A percentile compares a stretch with the other conserved stretches of the same genome.
Evolutionary conservation across 805 yeast species (phyloP).

Genomic region (Yamadazyma ubonensis): DNA sequence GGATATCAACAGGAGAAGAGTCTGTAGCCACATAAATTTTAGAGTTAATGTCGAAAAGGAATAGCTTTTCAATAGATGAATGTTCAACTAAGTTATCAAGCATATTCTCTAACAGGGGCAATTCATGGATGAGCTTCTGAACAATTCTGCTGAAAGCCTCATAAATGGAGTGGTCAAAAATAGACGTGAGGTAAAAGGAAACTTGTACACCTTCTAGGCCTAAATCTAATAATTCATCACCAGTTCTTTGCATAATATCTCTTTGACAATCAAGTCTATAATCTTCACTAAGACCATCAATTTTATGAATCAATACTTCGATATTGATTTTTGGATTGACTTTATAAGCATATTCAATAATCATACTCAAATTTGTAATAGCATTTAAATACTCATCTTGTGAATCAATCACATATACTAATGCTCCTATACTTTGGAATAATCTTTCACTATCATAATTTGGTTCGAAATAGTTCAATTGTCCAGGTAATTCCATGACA

Average conservation of each 20-base stretch:
- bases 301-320: slow-evolving; percentile 92
- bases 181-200: slow-evolving; percentile 86
- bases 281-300: slow-evolving; percentile 93
- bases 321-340: slow-evolving; percentile 83
- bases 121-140: slow-evolving; percentile 85
- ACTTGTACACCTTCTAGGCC: slow-evolving; percentile 92
- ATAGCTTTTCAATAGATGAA: slow-evolving; percentile 88
- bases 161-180: slow-evolving; percentile 92
- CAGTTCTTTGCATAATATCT: slow-evolving; percentile 93
- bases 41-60: slow-evolving; percentile 85
- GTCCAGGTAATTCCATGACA: slow-evolving; percentile 95
- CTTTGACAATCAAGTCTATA: slow-evolving; percentile 92
- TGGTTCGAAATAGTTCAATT: slow-evolving; percentile 84
- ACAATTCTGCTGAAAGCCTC: slow-evolving; percentile 94
- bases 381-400: slow-evolving; percentile 96
- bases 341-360: slow-evolving; percentile 81
- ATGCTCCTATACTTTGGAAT: slow-evolving; percentile 80
- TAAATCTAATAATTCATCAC: slow-evolving; percentile 85
- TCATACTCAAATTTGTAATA: slow-evolving; percentile 80
- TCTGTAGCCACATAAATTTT: slow-evolving; percentile 96
- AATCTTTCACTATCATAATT: slow-evolving; percentile 73
- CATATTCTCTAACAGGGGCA: slow-evolving; percentile 84
- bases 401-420: slow-evolving; percentile 91
- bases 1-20: slow-evolving; percentile 91
- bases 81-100: slow-evolving; percentile 86